Percentiles rank a stretch among this genome's conserved stretches.
phyloP scores from a whole-genome alignment of 495 filamentous ascomycete species.

The Aspergillus sclerotioniger region DNA sequence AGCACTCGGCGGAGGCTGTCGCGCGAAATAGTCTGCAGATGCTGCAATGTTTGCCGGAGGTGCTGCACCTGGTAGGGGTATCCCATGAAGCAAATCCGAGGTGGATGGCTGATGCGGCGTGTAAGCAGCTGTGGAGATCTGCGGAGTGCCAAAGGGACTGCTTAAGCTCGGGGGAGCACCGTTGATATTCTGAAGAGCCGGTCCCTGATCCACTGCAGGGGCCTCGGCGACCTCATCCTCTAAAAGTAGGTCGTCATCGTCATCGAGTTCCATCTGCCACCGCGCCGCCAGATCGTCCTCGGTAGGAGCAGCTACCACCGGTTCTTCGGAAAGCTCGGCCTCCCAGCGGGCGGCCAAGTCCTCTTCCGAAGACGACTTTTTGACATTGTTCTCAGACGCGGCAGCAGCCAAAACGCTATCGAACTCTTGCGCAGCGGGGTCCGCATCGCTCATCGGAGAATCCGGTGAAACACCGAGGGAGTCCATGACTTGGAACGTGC shows the following conservation, averaged over 20 bases:
- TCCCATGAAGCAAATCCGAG: slow-evolving; percentile 35
- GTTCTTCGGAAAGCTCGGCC: slow-evolving; percentile 24
- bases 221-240: slow-evolving; percentile 54
- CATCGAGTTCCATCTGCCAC: slow-evolving; percentile 80
- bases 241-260: slow-evolving; percentile 73
- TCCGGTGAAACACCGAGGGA: slow-evolving; percentile 28
- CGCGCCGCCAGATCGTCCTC: slow-evolving; percentile 70
- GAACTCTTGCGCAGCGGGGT: slow-evolving; percentile 31
- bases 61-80: slow-evolving; percentile 25
- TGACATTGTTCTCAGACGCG: slow-evolving; percentile 17
- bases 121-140: slow-evolving; percentile 30
- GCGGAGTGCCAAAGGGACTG: slow-evolving; percentile 35
- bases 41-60: slow-evolving; percentile 33
- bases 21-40: slow-evolving; percentile 41
- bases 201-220: slow-evolving; percentile 22
- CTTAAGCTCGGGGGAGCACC: slow-evolving; percentile 19
- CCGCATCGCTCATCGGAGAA: slow-evolving; percentile 33
- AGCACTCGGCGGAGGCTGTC: slow-evolving; percentile 30
- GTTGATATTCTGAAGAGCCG: slow-evolving; percentile 18
- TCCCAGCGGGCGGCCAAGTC: slow-evolving; percentile 28
- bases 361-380: slow-evolving; percentile 18
- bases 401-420: slow-evolving; percentile 30
- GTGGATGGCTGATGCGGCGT: slow-evolving; percentile 47
- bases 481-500: slow-evolving; percentile 41
- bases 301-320: slow-evolving; percentile 24